phyloP scores from a whole-genome alignment of 495 filamentous ascomycete species.

The Daldinia loculata region DNA sequence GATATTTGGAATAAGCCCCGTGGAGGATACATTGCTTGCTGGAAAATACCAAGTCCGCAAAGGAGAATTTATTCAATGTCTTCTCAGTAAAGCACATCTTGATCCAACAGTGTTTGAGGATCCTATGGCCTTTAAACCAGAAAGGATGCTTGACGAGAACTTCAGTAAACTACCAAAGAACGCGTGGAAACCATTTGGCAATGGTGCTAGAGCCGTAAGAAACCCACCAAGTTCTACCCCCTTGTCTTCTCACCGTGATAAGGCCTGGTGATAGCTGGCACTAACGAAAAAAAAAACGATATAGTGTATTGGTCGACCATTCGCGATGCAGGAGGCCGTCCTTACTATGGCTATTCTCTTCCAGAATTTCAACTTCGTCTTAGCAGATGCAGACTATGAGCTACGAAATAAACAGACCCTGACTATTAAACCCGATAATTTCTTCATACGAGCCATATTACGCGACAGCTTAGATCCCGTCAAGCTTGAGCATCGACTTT shows the following conservation, averaged over 20 bases:
- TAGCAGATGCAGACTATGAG: constrained; percentile 64
- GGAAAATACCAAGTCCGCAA: constrained; percentile 70
- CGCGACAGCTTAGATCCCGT: constrained; percentile 63
- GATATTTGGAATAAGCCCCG: constrained; percentile 55
- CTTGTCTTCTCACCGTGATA: not conserved
- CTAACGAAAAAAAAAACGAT: not conserved
- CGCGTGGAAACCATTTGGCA: constrained; percentile 57
- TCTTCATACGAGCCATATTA: constrained; percentile 67
- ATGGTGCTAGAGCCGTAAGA: constrained; percentile 23
- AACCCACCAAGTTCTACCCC: not conserved
- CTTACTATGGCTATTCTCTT: constrained; percentile 59
- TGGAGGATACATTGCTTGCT: constrained; percentile 58
- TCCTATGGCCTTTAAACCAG: constrained; percentile 60
- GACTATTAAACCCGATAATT: constrained; percentile 73
- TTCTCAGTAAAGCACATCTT: constrained; percentile 53
- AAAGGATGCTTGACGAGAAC: constrained; percentile 65
- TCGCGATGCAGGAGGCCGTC: constrained; percentile 66
- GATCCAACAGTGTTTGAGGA: constrained; percentile 58
- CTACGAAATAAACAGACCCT: constrained; percentile 68
- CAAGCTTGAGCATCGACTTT: constrained; percentile 58
- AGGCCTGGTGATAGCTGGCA: not conserved
- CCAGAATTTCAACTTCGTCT: constrained; percentile 63
- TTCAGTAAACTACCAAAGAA: constrained; percentile 62
- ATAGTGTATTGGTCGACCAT: constrained; percentile 63
- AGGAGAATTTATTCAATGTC: constrained; percentile 59